Evolutionary conservation across 1,284 basidiomycete genomes (phyloP).

Genomic region (Trichosporon asahii): DNA sequence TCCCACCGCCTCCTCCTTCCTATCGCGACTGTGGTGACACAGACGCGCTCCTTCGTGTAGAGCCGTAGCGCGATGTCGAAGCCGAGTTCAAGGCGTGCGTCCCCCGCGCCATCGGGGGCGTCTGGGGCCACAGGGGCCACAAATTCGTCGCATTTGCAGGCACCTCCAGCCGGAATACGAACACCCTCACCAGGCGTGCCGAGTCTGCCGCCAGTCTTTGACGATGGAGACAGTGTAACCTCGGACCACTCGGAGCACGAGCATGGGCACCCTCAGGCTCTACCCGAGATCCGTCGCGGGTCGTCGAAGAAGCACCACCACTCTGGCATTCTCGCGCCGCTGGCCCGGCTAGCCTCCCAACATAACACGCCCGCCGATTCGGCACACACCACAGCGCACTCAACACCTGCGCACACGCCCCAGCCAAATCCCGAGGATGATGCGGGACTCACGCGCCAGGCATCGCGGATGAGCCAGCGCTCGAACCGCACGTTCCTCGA

Average conservation of each 20-base stretch:
- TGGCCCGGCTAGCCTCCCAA: not conserved
- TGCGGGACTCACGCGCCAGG: conserved; percentile 18
- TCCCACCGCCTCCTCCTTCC: not conserved
- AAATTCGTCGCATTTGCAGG: not conserved
- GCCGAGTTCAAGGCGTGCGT: not conserved
- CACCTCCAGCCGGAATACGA: not conserved
- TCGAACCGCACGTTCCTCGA: conserved; percentile 24
- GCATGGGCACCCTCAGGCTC: not conserved
- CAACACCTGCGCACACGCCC: not conserved
- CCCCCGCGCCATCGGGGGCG: not conserved
- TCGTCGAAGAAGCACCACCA: not conserved
- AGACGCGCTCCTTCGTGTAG: not conserved
- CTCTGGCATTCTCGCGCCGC: not conserved
- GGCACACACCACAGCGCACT: not conserved
- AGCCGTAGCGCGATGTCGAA: not conserved
- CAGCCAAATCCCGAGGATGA: not conserved
- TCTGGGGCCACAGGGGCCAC: not conserved
- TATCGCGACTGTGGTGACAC: not conserved
- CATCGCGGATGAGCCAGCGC: conserved; percentile 20
- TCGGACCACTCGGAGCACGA: conserved; percentile 5
- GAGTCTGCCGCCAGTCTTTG: conserved; percentile 2
- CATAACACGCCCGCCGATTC: not conserved
- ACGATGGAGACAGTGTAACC: not conserved
- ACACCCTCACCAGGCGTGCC: not conserved
- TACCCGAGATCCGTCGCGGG: not conserved